Conservation (phyloP, 768 basidiomycete species). For the Arthromyces matolae region DNA sequence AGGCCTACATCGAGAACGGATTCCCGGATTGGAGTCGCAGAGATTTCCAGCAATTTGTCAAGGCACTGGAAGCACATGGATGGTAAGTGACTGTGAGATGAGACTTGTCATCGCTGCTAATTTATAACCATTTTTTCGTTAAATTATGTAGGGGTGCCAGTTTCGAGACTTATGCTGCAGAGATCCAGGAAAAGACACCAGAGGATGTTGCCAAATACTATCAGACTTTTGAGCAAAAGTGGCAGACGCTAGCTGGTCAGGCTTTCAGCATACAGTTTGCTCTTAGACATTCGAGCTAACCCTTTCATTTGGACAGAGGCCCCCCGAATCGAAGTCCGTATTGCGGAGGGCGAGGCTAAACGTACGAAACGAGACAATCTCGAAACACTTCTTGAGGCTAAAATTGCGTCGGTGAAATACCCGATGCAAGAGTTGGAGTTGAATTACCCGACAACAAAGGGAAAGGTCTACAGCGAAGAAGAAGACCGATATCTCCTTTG, state of each 20-base stretch:
- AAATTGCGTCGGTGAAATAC: constrained; percentile 78
- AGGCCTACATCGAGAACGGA: constrained; percentile 68
- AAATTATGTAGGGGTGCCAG: constrained; percentile 51
- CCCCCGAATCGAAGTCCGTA: constrained; percentile 77
- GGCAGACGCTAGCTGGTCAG: constrained; percentile 78
- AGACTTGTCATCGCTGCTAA: neutral
- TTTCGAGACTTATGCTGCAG: constrained; percentile 67
- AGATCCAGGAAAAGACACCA: constrained; percentile 80
- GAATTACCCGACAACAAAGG: constrained; percentile 93
- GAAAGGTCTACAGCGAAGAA: constrained; percentile 94
- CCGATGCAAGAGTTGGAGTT: constrained; percentile 98
- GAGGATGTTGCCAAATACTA: constrained; percentile 80
- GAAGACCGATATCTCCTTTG: constrained; percentile 95
- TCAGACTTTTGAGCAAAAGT: constrained; percentile 82
- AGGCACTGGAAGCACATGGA: constrained; percentile 63
- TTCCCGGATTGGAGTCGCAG: constrained; percentile 91
- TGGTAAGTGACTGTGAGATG: constrained; percentile 47
- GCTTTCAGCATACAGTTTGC: neutral
- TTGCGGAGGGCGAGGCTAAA: constrained; percentile 85
- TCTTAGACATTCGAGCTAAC: no score
- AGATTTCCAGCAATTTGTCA: constrained; percentile 90
- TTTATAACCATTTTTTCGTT: neutral
- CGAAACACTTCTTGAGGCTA: constrained; percentile 72
- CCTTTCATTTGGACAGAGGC: constrained; percentile 57
- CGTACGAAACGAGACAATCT: constrained; percentile 83